Conservation (phyloP, 306 rosid species). For the Heteromeles arbutifolia region DNA sequence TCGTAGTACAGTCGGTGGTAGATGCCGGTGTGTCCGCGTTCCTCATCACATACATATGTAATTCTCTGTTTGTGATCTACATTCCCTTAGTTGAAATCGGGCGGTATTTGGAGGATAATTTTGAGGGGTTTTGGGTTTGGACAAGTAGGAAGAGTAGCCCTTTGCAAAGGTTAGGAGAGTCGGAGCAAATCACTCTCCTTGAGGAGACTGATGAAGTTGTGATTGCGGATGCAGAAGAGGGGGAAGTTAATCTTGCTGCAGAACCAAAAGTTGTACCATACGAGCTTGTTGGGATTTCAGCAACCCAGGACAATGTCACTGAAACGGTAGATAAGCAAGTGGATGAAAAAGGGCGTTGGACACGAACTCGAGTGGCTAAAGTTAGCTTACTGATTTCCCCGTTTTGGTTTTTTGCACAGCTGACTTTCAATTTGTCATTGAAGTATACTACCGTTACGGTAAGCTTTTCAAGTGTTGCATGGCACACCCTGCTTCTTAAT, state of each 20-base stretch:
- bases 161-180: constrained; percentile 34
- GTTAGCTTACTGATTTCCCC: constrained; percentile 85
- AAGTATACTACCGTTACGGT: constrained; percentile 96
- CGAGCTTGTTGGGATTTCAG: constrained; percentile 8
- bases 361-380: constrained; percentile 72
- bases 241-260: constrained; percentile 3
- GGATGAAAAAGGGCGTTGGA: constrained; percentile 89
- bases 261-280: constrained; percentile 12
- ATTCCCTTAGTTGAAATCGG: constrained; percentile 80
- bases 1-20: constrained; percentile 92
- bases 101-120: constrained; percentile 61
- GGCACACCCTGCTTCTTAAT: constrained; percentile 1
- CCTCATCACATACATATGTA: constrained; percentile 84
- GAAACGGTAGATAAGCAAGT: constrained; percentile 31
- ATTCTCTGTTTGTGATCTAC: constrained; percentile 82
- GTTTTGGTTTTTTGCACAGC: constrained; percentile 92
- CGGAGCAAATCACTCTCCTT: constrained; percentile 70
- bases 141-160: constrained; percentile 22
- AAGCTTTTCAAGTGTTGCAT: constrained; percentile 15
- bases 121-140: constrained; percentile 56
- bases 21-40: constrained; percentile 91
- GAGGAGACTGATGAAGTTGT: constrained; percentile 21
- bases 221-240: constrained; percentile 32
- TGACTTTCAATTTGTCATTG: constrained; percentile 79
- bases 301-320: constrained; percentile 13